Base-by-base conservation (phyloP, 352 stramenopile species). In the Globisporangium rhizosaccharum region DNA sequence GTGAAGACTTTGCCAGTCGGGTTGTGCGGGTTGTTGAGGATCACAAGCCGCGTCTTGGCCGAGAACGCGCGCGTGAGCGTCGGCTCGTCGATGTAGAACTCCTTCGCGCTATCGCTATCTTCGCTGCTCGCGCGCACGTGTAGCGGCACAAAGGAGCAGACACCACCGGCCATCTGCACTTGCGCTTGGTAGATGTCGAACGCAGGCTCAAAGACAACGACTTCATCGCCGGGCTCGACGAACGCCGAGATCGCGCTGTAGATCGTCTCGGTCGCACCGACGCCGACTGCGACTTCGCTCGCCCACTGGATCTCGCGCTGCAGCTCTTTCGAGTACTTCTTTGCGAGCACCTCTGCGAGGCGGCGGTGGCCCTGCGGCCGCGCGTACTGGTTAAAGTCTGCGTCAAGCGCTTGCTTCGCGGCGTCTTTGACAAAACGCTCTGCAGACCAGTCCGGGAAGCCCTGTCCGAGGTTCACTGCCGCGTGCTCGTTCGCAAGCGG, bases 21-120 rank as follows among this genome's bases (percentile, higher is more conserved):
- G 73, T 99, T 99, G 85, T 99, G 97, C 39, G 97, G 97, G 58
- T 96, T 98, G 82, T 99, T 99, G 26, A 99, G 76, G 28, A 99
- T 76, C 51, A 99, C 85, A 0, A 94, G 82, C 42, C 94, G 85
- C n/a, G 97, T 99, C 63, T 90, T 89, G 11, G 83, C 70, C 12
- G 92, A 95, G 59, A 99, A 96, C 9, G 82, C 82, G 5, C 65
- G 70, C 25, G 95, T 79, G 36, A 98, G 75, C 28, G 85, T 86
- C 1, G 75, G 59, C 37, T 91, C 75, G 62, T 99, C 92, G 23
- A 99, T 70, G 42, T 87, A 74, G 44, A 92, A 90, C 59, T 81
- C 77, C 37, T 85, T 89, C 33, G 18, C 41, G 41, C 18, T 14
- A 8, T 68, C 67, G 14, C 72, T 73, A 0, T 67, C 66, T 10